Base-by-base conservation (phyloP, 139 green algal species). In the Pycnococcus provasolii region DNA sequence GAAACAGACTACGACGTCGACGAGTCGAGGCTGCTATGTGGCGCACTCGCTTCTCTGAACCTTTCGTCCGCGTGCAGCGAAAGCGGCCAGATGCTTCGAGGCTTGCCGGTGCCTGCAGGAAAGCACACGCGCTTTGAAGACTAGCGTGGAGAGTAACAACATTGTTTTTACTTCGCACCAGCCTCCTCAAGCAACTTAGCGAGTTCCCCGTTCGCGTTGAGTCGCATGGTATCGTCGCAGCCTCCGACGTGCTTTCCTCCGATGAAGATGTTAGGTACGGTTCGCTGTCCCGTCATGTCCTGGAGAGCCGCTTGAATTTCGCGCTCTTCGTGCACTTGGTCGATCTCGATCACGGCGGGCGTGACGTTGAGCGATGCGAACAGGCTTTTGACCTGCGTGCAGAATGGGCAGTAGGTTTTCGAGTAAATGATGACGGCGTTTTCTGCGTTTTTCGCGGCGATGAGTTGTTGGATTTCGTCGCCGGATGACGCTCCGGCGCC, bases 211-310 rank as follows among this genome's bases (percentile, higher is more conserved):
- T 5, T 13, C n/a, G 4, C 5, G 3, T 64, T 6, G 37, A 64
- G 58, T 11, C 15, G 13, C 51, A 60, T 68, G 15, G 53, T 71
- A n/a, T 53, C 72, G 73, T 81, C 74, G 42, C 74, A 80, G 53
- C 74, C 74, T 4, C 74, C 74, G 2, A 81, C 58, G 64, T 75
- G 64, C 44, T 76, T 45, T 26, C 74, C 74, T 8, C 58, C 53
- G 45, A 81, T 63, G 74, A 81, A 81, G 40, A 81, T 65, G 46
- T 77, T 78, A 37, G 74, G 74, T 55, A 81, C 74, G 2, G 74
- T 79, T 3, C 74, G 62, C 60, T 79, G 70, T 7, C 74, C 74
- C 9, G 74, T 81, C 64, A 67, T 62, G 8, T 66, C 57, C 43
- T 13, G 3, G 5, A 81, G 74, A 6, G 54, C 73, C 15, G 3